Base-by-base conservation (phyloP, 306 rosid genomes). In the Inga laurina region DNA sequence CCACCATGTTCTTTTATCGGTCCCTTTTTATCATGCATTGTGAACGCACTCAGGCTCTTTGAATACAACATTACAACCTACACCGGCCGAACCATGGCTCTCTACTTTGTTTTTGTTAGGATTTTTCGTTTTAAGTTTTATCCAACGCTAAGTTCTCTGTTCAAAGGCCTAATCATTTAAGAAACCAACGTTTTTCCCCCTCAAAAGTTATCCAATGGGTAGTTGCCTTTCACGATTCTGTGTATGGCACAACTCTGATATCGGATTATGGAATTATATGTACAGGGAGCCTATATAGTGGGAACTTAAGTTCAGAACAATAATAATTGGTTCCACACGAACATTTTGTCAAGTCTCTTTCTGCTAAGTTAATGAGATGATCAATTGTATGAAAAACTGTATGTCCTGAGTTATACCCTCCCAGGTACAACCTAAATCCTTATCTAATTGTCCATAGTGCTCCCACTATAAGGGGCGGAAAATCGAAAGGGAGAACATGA, bases 241-340 rank as follows among this genome's bases (percentile, higher is more conserved):
- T 54, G 35, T 44, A 52, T 68, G n/a, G 54, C 73, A 43, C 34
- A 14, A 35, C 51, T 35, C 37, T 21, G 24, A 37, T 27, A 45
- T 45, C 30, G 15, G 72, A 57, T 56, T 56, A 48, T 18, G 70
- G 22, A 2, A 54, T 27, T 27, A 27, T 54, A 10, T 10, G 3
- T 3, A n/a, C 65, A 72, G 70, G 10, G 21, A 34, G 21, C 35
- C 7, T 39, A 19, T 10, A 9, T 72, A 51, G 83, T 84, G 87
- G 72, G 13, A 79, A 43, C 27, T 44, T 32, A 67, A 19, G 54
- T 45, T 79, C 78, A 75, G 79, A 74, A 75, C 16, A 34, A 3
- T 44, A 79, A 79, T 84, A 14, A 84, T 72, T 84, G 62, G 49
- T 43, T 72, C 75, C 71, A 73, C 61, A 73, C 59, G 27, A 72